Conservation (phyloP, 441 rosid genomes). For the Codiaeum variegatum region DNA sequence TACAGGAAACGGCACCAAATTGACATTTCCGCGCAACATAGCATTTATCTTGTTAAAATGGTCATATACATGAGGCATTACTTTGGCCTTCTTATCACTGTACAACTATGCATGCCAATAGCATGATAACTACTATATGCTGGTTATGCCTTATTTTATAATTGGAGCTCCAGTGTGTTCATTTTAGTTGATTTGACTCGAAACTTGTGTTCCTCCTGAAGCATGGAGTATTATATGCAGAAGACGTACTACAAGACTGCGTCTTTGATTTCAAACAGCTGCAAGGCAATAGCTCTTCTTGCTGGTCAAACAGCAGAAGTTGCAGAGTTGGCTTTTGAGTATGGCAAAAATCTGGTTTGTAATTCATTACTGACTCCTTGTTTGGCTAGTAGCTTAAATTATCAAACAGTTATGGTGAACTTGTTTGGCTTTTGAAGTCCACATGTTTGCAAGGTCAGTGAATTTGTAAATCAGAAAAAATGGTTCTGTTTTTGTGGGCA, state of each 20-base stretch:
- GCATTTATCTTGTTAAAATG: not conserved
- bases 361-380: not conserved
- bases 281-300: slow-evolving; percentile 86
- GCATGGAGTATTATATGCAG: slow-evolving; percentile 84
- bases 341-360: slow-evolving; percentile 90
- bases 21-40: no score
- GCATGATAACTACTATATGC: not conserved
- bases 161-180: not conserved
- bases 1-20: no score
- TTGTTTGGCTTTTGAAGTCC: not conserved
- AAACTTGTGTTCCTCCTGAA: slow-evolving; percentile 33
- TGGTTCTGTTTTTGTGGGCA: not conserved
- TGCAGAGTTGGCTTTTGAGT: slow-evolving; percentile 74
- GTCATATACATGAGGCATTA: not conserved
- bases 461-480: not conserved
- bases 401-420: no score
- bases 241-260: slow-evolving; percentile 96
- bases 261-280: slow-evolving; percentile 85
- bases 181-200: slow-evolving; percentile 4
- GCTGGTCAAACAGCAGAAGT: slow-evolving; percentile 83
- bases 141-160: not conserved
- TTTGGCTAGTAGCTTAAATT: not conserved
- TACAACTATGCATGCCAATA: not conserved
- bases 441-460: not conserved
- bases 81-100: not conserved